Evolutionary conservation across 768 basidiomycete genomes (phyloP), one percentile per base, ranked within the genome.

Genomic region (Hirschioporus abietinus): DNA sequence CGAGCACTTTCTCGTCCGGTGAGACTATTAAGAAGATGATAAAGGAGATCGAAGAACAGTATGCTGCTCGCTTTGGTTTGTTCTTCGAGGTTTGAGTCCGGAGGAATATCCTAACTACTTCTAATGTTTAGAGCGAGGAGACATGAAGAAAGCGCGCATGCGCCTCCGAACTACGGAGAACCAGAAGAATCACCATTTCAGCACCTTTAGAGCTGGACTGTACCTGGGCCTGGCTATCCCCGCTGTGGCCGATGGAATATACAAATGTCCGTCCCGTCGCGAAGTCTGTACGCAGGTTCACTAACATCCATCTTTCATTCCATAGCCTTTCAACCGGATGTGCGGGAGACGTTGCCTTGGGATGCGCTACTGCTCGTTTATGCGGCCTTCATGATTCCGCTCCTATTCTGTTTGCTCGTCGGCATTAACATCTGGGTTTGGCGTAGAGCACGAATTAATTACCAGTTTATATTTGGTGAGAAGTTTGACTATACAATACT

Each of bases 381-480:
- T 73, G 88, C 84, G 0, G 81, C 89, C 5, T 76, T 96, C 26
- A 76, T 87, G 59, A 75, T 97, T 3, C 95, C 95, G 0, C 80
- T 89, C 7, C 68, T 96, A 1, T 91, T 97, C 72, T 80, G 87
- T 1, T 68, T 93, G 35, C 78, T 97, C 0, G 85, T 99, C 65
- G 91, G 93, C 26, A 66, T 91, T n/a, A 98, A 99, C 74, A 69
- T 99, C 5, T 70, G 88, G 24, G 90, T 89, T 0, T 99, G 92
- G 90, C 81, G 86, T 0, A 76, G 78, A 5, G 80, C 88, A 6
- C 83, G 91, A 60, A 94, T 99, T 71, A 99, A 98, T 74, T 96
- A 95, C 71, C 84, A 88, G n/a, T 96, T 98, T 75, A 92, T 96
- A 36, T 92, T 96, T 72, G 91, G 91, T 91, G 67, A 52, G 83